Evolutionary conservation across 805 yeast genomes (phyloP), one percentile per base, ranked within the genome.

Genomic region (Kuraishia ogatae): DNA sequence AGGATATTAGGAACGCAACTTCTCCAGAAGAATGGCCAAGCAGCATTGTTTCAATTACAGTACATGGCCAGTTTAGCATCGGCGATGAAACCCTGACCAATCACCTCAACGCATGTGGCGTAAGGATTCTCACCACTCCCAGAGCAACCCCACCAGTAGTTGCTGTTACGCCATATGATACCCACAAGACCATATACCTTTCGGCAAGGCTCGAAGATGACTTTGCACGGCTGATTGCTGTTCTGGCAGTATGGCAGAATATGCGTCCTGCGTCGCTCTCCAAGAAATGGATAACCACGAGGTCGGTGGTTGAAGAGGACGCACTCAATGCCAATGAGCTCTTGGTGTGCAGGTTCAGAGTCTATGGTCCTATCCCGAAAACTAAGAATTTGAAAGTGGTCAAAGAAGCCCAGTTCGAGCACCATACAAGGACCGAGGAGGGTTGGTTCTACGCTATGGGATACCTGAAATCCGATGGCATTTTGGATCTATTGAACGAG

Each of bases 381-480:
- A 28, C 28, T 22, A 72, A 71, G 55, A 74, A 69, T 57, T 61
- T 77, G 19, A 69, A 71, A 60, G 55, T 66, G 55, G 51, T 54
- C 15, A 52, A 24, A 24, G 29, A 49, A 21, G 19, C 52, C 54
- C 49, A 11, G 50, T 55, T 50, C 52, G 59, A n/a, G 63, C 56
- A 26, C 53, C 3, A 7, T 11, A 13, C 43, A 5, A 35, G 17
- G n/a, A 24, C 54, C 50, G 65, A 70, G 22, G 88, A 82, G 62
- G 83, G 83, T 3, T 87, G 93, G 93, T 85, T 85, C 63, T 77
- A 75, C 53, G 81, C 87, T 1, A 84, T 83, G 85, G 91, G 88
- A 0, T 85, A 82, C 19, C 64, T 87, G 48, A 81, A 80, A 63
- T 78, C 86, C 1, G 76, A 83, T 61, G 94, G 94, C 2, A 63